phyloP scores from a whole-genome alignment of 768 basidiomycete species.

The Dendrothele bispora region DNA sequence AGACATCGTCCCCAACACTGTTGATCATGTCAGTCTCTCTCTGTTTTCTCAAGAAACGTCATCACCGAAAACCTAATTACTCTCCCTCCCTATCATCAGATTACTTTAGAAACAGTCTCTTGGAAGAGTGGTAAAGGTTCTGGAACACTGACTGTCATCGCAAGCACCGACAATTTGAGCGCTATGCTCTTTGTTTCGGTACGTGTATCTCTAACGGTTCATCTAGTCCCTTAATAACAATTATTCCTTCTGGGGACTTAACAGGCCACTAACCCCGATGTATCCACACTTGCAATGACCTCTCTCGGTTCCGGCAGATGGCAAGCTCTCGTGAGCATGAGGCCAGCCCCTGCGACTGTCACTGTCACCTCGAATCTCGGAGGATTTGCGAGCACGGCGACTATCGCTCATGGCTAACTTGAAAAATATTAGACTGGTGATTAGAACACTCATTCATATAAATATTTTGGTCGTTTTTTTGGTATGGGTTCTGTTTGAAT shows the following conservation, averaged over 20 bases:
- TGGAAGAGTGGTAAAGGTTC: slow-evolving; percentile 18
- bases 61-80: background rate
- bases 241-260: background rate
- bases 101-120: slow-evolving; percentile 13
- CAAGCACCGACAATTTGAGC: slow-evolving; percentile 7
- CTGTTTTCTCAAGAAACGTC: background rate
- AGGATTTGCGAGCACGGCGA: slow-evolving; percentile 10
- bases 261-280: slow-evolving; percentile 14
- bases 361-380: slow-evolving; percentile 16
- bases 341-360: slow-evolving; percentile 14
- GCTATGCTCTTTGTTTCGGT: slow-evolving; percentile 16
- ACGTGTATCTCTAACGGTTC: no score
- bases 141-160: slow-evolving; percentile 15
- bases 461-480: no score
- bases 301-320: slow-evolving; percentile 12
- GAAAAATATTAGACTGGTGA: no score
- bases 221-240: background rate
- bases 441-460: no score
- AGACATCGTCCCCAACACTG: slow-evolving; percentile 10
- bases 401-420: background rate
- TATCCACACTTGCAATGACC: slow-evolving; percentile 13
- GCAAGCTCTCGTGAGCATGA: slow-evolving; percentile 11
- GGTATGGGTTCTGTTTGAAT: no score
- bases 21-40: slow-evolving; percentile 11
- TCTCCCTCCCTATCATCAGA: slow-evolving; percentile 2